Conservation (phyloP, 768 basidiomycete species). For the Naganishia friedmannii region DNA sequence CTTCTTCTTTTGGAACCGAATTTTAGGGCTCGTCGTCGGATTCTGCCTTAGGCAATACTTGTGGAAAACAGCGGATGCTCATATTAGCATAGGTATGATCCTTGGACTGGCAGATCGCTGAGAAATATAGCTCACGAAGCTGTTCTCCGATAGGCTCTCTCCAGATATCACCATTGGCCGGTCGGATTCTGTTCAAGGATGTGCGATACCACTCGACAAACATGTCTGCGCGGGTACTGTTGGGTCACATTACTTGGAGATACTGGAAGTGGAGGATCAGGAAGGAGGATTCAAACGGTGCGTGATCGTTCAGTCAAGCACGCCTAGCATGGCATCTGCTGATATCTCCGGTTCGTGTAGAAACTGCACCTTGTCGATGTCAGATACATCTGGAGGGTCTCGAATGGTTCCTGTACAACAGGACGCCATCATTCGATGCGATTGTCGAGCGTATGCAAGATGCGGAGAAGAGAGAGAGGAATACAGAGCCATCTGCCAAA, state of each 20-base stretch:
- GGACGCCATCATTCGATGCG: conserved; percentile 80
- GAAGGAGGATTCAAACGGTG: conserved; percentile 57
- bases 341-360: not conserved
- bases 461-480: conserved; percentile 51
- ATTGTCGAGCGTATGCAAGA: conserved; percentile 73
- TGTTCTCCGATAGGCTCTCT: conserved; percentile 64
- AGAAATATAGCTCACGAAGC: not conserved
- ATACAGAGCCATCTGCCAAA: conserved; percentile 53
- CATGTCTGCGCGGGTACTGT: conserved; percentile 77
- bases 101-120: not conserved
- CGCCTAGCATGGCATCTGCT: not conserved
- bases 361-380: conserved; percentile 65
- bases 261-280: conserved; percentile 86
- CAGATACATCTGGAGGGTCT: conserved; percentile 76
- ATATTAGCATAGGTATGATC: conserved; percentile 60
- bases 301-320: conserved; percentile 3
- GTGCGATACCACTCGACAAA: conserved; percentile 86
- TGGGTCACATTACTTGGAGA: conserved; percentile 83
- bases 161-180: conserved; percentile 82
- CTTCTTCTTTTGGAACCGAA: conserved; percentile 85
- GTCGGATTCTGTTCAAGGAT: conserved; percentile 83
- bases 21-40: conserved; percentile 68
- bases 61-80: conserved; percentile 75
- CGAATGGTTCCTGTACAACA: conserved; percentile 91
- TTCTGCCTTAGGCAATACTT: conserved; percentile 66